Conservation (phyloP, 768 basidiomycete species). For the Ramaria sp. region DNA sequence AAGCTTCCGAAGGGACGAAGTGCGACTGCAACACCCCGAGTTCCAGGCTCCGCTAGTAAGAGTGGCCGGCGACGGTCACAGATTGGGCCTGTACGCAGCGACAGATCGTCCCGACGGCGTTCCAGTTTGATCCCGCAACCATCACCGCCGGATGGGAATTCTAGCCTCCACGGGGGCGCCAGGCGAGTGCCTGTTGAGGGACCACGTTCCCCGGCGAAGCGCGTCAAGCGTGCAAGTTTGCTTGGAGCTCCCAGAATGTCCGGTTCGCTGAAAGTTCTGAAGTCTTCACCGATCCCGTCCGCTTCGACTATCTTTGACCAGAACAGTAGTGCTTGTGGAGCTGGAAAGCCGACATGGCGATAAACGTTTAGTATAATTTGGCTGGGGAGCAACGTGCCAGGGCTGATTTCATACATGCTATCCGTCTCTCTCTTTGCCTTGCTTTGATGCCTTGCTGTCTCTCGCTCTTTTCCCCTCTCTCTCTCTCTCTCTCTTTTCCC, state of each 20-base stretch:
- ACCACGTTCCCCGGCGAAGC: slow-evolving; percentile 10
- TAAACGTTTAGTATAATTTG: background rate
- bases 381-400: background rate
- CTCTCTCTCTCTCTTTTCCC: background rate
- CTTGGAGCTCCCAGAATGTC: slow-evolving; percentile 4
- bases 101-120: slow-evolving; percentile 54
- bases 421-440: background rate
- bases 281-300: background rate
- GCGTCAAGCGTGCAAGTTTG: slow-evolving; percentile 9
- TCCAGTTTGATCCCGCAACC: slow-evolving; percentile 76
- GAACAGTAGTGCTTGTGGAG: background rate
- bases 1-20: slow-evolving; percentile 31
- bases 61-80: slow-evolving; percentile 53
- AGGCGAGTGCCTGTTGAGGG: slow-evolving; percentile 4
- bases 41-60: slow-evolving; percentile 25
- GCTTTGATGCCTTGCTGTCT: background rate
- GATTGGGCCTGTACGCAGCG: slow-evolving; percentile 63
- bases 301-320: slow-evolving; percentile 2
- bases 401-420: background rate
- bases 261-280: background rate
- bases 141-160: slow-evolving; percentile 28
- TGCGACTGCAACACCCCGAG: slow-evolving; percentile 36
- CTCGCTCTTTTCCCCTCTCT: background rate
- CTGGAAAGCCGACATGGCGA: slow-evolving; percentile 5
- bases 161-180: background rate